phyloP scores from a whole-genome alignment of 75 land plant species.

The Cupressus sempervirens region DNA sequence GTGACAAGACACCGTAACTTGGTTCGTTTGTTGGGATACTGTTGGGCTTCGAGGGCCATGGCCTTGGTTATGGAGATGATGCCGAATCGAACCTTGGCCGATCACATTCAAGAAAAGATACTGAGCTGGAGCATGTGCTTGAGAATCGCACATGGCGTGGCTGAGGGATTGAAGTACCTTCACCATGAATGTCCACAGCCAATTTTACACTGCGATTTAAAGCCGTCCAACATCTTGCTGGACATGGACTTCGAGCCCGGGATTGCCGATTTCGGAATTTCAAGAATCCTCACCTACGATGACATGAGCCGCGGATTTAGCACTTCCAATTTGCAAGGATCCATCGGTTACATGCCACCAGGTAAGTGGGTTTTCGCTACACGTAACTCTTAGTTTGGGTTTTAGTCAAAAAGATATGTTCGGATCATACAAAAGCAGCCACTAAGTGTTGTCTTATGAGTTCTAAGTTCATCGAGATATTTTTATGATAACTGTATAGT shows the following conservation, averaged over 20 bases:
- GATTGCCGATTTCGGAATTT: background rate
- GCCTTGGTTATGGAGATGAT: background rate
- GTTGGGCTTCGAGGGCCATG: background rate
- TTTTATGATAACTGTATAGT: too few relatives aligned
- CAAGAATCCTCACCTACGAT: background rate
- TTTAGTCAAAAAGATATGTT: too few relatives aligned
- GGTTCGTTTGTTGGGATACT: conserved; percentile 2
- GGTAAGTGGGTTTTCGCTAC: background rate
- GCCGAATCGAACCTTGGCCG: background rate
- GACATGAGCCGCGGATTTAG: background rate
- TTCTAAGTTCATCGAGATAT: too few relatives aligned
- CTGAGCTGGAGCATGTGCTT: background rate
- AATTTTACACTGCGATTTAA: background rate
- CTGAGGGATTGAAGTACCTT: background rate
- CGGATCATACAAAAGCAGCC: too few relatives aligned
- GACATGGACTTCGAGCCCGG: background rate
- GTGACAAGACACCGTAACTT: background rate
- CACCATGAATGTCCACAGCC: background rate
- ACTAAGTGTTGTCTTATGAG: too few relatives aligned
- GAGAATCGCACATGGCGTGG: background rate
- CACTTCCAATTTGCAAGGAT: background rate
- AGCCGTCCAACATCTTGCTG: background rate
- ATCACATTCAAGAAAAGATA: background rate
- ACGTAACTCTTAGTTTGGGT: too few relatives aligned
- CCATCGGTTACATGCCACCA: conserved; percentile 8